Evolutionary conservation across 2,329 filamentous ascomycete species (phyloP), one percentile per base, ranked within the genome.

Genomic region (Aspergillus sp.): DNA sequence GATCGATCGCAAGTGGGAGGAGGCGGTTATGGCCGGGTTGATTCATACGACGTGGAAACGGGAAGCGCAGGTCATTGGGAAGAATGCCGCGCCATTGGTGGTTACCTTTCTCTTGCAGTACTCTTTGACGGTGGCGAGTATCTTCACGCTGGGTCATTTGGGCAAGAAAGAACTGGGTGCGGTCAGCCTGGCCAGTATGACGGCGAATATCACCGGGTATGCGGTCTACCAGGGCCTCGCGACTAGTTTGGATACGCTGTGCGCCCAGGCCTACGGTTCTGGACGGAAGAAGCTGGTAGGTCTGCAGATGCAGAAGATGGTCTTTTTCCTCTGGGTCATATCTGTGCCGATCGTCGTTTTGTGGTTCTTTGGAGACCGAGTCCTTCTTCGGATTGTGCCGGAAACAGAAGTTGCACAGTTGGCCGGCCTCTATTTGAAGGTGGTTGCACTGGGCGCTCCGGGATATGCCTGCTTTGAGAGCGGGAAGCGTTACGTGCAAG

Each of bases 41-140:
- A 93, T 98, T 65, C 88, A 89, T 55, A 97, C 93, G 4, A 96
- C 92, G 5, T 98, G 93, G 92, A 88, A 90, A 75, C 87, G 93
- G 63, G 94, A 98, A 80, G 83, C 90, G 47, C 92, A 93, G 78
- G 92, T 92, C 1, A 83, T 98, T 46, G 79, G 84, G 31, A 82
- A 84, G 63, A 93, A 93, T 72, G 88, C 90, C 2, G 80, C 82
- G 31, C 90, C 90, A 1, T 78, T 94, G 54, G 85, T 92, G 60
- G 70, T 88, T 26, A 93, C 90, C 0, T 94, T 93, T 69, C 64
- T 92, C 54, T 80, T 95, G 32, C 91, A 95, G 73, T 94, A 94
- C 73, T 93, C 90, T 32, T 84, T 95, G 70, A 93, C 90, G n/a
- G 88, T 93, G 46, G 86, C 90, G 0, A 90, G 88, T 71, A 87